These are phyloP conservation scores for Phaseolus coccineus DNA, from an alignment of 331 rosid genomes.

Conservation along the genomic window DNA sequence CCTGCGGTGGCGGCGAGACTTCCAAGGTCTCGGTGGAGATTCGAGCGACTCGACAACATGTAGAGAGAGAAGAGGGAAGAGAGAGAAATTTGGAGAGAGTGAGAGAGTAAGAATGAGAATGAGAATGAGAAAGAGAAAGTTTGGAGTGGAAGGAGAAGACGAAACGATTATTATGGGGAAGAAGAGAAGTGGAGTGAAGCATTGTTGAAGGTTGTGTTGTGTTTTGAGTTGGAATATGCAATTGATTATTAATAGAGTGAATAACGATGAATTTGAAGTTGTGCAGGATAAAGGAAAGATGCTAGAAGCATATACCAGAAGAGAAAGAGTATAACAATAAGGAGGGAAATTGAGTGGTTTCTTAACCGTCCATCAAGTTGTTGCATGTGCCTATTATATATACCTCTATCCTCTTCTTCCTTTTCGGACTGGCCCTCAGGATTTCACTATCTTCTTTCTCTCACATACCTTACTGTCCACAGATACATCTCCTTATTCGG, in stretches of 20 bases:
- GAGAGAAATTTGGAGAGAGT: conserved; percentile 50
- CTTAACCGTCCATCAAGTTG: background rate
- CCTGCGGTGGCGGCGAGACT: conserved; percentile 60
- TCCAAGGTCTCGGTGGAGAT: conserved; percentile 74
- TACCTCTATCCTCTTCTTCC: conserved; percentile 4
- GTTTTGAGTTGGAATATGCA: background rate
- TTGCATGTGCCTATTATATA: background rate
- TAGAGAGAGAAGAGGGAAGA: conserved; percentile 34
- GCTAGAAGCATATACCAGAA: conserved; percentile 36
- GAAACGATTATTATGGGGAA: conserved; percentile 53
- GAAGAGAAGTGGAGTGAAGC: conserved; percentile 62
- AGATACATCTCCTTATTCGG: no score
- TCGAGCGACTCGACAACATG: conserved; percentile 54
- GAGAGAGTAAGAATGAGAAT: conserved; percentile 38
- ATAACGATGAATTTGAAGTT: background rate
- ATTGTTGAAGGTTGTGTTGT: conserved; percentile 41
- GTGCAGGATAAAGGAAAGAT: conserved; percentile 39
- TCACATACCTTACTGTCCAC: no score
- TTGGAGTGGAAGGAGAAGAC: conserved; percentile 52
- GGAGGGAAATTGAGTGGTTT: background rate
- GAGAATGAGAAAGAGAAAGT: conserved; percentile 31
- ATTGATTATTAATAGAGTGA: background rate
- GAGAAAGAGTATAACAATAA: background rate
- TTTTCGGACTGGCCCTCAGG: conserved; percentile 19
- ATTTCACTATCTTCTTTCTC: conserved; percentile 1